Evolutionary conservation across 1,284 basidiomycete genomes (phyloP), one percentile per base, ranked within the genome.

Genomic region (Coniferiporia weirii): DNA sequence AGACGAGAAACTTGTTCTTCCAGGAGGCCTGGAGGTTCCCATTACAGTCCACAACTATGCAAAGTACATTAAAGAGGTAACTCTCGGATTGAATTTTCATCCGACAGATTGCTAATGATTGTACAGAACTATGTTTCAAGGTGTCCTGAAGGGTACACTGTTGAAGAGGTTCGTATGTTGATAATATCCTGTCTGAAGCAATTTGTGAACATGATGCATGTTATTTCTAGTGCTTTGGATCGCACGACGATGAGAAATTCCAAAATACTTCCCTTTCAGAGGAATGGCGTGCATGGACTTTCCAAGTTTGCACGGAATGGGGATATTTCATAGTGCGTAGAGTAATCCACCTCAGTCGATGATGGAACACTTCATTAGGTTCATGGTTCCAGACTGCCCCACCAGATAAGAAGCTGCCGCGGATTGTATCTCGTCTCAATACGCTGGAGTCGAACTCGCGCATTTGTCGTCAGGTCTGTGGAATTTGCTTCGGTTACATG

Each of bases 221-320:
- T 15, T 45, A 60, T 43, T 19, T 53, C 45, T 56, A 93, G 84
- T 98, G 95, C 72, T 97, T 97, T 67, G 92, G 92, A 15, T 89
- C 91, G 0, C 82, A 79, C 60, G 75, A 96, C 65, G 87, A 88
- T 64, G 66, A 75, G 1, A 77, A 82, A 65, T 96, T 84, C 72
- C 79, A 80, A 62, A 76, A 79, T 12, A 82, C 80, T 0, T 80
- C 79, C 12, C 72, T 92, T 6, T 75, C 82, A 60, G 80, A 91
- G 69, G 80, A 78, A 0, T 95, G 93, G 92, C 80, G 93, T 47
- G 76, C 90, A 10, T 98, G 95, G 95, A 70, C 80, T 1, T 98
- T 94, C 80, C 95, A 97, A 72, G 85, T 88, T 60, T 97, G 93
- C 75, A 95, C 90, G 0, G 85, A 95, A 68, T 98, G 95, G 94